These are phyloP conservation scores for Trypanosoma vivax DNA, from an alignment of 208 protist species.

Conservation along the genomic window DNA sequence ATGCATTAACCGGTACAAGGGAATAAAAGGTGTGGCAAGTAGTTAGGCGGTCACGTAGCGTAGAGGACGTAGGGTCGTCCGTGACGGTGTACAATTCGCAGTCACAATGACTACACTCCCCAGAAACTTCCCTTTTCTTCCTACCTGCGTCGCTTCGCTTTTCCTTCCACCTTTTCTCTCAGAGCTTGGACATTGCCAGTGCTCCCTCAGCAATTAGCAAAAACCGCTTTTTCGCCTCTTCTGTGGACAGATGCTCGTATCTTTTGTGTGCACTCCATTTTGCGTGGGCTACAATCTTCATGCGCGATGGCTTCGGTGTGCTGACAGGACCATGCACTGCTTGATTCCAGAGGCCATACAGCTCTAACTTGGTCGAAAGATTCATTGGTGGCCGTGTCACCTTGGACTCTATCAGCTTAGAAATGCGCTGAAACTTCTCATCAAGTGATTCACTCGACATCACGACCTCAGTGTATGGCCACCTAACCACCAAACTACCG, in stretches of 20 bases:
- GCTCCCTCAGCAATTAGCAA: conserved; percentile 46
- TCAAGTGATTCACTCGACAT: conserved; percentile 18
- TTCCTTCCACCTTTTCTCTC: background rate
- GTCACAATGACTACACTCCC: background rate
- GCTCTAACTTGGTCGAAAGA: conserved; percentile 63
- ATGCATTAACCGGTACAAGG: too few relatives aligned
- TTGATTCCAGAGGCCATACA: conserved; percentile 85
- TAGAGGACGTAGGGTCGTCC: too few relatives aligned
- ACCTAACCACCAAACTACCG: too few relatives aligned
- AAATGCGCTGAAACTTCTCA: conserved; percentile 11
- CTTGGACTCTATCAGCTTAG: conserved; percentile 17
- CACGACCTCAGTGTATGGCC: background rate
- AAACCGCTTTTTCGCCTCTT: conserved; percentile 73
- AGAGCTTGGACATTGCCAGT: conserved; percentile 51
- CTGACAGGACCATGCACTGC: conserved; percentile 60
- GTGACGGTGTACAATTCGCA: too few relatives aligned
- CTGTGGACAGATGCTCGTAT: conserved; percentile 53
- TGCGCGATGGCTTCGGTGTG: conserved; percentile 38
- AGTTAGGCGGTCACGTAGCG: too few relatives aligned
- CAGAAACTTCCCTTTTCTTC: background rate
- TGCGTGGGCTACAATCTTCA: conserved; percentile 51
- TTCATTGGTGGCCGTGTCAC: conserved; percentile 31
- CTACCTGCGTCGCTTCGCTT: background rate
- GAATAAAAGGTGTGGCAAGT: too few relatives aligned
- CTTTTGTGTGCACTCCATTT: conserved; percentile 84